Conservation (phyloP, 257 asterid species). For the Coffea eugenioides region DNA sequence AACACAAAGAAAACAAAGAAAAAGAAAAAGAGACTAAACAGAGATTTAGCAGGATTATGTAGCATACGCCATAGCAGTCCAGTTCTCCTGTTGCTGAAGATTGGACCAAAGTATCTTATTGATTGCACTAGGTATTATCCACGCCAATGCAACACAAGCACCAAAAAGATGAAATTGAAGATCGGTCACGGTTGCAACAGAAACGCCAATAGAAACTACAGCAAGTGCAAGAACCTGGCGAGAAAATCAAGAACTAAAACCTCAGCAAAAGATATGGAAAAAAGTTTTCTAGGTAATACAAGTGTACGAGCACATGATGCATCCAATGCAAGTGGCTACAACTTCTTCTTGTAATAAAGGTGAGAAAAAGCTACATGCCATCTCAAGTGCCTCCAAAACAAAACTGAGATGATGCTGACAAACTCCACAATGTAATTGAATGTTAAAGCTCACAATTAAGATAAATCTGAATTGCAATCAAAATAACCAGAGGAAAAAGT, state of each 20-base stretch:
- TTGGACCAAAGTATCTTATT: slow-evolving; percentile 93
- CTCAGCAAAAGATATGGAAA: background rate
- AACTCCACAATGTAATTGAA: background rate
- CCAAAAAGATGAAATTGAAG: slow-evolving; percentile 93
- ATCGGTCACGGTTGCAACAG: slow-evolving; percentile 94
- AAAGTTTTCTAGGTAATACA: background rate
- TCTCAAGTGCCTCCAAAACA: background rate
- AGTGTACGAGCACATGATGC: background rate
- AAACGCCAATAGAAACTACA: slow-evolving; percentile 80
- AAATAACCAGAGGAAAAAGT: background rate
- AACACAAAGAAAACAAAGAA: background rate
- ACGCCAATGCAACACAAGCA: slow-evolving; percentile 89
- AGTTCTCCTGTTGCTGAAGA: slow-evolving; percentile 93
- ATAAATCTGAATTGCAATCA: background rate
- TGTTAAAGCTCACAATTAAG: background rate
- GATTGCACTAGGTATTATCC: slow-evolving; percentile 93
- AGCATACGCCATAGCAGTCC: slow-evolving; percentile 88
- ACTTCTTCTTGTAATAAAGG: background rate
- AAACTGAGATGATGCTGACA: background rate
- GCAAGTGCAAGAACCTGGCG: slow-evolving; percentile 84
- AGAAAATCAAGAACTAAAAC: slow-evolving; percentile 13
- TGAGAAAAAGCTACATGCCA: background rate
- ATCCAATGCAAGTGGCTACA: background rate
- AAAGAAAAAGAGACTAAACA: background rate
- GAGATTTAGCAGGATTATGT: background rate